Conservation (phyloP, 164 flowering plant genomes). For the Euptelea pleiosperma region DNA sequence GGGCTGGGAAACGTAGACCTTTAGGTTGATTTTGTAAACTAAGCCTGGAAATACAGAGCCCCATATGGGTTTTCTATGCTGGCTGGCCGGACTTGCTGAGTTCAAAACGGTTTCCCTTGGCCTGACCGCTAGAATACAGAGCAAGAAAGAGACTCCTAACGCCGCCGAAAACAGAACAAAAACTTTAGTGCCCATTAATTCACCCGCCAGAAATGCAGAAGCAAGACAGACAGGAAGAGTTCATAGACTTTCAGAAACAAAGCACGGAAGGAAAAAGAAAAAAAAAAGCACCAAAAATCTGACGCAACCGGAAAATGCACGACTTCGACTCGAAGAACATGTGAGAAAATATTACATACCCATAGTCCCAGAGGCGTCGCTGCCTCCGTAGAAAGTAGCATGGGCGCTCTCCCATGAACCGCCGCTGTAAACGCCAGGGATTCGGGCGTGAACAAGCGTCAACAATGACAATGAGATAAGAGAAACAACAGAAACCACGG, state of each 20-base stretch:
- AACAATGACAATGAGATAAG: slow-evolving; percentile 22
- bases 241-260: not conserved
- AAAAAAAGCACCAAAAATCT: not conserved
- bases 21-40: too few species aligned
- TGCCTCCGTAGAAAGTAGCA: slow-evolving; percentile 88
- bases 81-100: too few species aligned
- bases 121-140: too few species aligned
- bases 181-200: too few species aligned
- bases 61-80: too few species aligned
- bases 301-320: not conserved
- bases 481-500: not conserved
- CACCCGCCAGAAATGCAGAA: too few species aligned
- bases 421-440: slow-evolving; percentile 64
- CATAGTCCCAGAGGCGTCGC: slow-evolving; percentile 92
- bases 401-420: slow-evolving; percentile 70
- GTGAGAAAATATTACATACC: slow-evolving; percentile 27
- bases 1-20: too few species aligned
- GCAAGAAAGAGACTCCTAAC: too few species aligned
- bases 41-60: too few species aligned
- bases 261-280: not conserved
- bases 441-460: slow-evolving; percentile 37
- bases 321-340: too few species aligned
- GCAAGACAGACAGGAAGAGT: not conserved
- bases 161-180: too few species aligned
- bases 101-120: too few species aligned